Conservation (phyloP, 2,329 filamentous ascomycete genomes). For the Penicillium italicum region DNA sequence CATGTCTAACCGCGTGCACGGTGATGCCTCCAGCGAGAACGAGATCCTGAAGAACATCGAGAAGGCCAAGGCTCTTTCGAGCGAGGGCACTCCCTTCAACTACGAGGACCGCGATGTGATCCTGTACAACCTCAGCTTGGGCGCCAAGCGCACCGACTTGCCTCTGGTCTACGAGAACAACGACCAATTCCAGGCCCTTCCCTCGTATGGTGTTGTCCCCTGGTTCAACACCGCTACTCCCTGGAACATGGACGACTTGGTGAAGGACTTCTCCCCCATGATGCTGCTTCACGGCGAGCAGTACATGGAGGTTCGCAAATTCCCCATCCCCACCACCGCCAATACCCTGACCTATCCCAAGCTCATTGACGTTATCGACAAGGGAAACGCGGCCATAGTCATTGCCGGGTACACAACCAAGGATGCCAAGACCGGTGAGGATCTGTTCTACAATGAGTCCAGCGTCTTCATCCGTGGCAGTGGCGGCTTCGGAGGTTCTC, state of each 20-base stretch:
- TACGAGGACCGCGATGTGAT: conserved; percentile 86
- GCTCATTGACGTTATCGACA: conserved; percentile 93
- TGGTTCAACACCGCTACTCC: conserved; percentile 79
- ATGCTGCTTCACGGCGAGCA: conserved; percentile 99
- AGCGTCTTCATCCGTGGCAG: conserved; percentile 89
- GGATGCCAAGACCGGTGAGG: conserved; percentile 78
- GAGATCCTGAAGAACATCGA: conserved; percentile 72
- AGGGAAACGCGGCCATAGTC: conserved; percentile 82
- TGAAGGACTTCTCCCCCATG: conserved; percentile 96
- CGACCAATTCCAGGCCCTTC: conserved; percentile 89
- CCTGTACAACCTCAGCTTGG: conserved; percentile 92
- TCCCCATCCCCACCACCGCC: conserved; percentile 81
- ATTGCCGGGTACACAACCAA: conserved; percentile 77
- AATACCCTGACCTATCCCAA: conserved; percentile 71
- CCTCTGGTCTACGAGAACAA: conserved; percentile 84
- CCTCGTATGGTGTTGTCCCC: conserved; percentile 96
- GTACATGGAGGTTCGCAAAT: conserved; percentile 90
- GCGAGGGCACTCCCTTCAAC: conserved; percentile 70
- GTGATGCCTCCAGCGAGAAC: conserved; percentile 51
- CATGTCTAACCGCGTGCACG: conserved; percentile 68
- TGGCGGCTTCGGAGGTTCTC: conserved; percentile 82
- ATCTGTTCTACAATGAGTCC: conserved; percentile 94
- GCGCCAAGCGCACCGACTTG: conserved; percentile 85
- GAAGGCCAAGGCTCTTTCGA: conserved; percentile 67
- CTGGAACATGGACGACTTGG: conserved; percentile 74